Evolutionary conservation across 2,329 filamentous ascomycete genomes (phyloP), one percentile per base, ranked within the genome.

Genomic region (Tetracladium maxilliforme): DNA sequence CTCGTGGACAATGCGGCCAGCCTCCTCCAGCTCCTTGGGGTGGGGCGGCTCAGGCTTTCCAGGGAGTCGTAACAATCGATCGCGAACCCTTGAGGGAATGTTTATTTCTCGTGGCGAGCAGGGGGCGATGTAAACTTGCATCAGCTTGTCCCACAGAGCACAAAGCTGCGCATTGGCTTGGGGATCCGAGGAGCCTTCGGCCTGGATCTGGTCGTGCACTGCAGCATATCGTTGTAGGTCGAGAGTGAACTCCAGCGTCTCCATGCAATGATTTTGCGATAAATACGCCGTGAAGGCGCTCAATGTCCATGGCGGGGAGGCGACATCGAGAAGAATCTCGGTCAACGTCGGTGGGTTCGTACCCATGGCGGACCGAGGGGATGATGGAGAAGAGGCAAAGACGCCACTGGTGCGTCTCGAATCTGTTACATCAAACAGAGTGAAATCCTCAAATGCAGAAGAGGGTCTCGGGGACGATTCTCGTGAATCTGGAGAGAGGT

Each of bases 241-340:
- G 63, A 94, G 77, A 20, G 86, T 93, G 49, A 98, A 98, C 46
- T 95, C 90, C 19, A 98, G 61, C 2, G 86, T 94, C 51, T 98
- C 90, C 35, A 95, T 60, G 46, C 90, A 98, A 52, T 95, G 87
- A 43, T 95, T 95, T 44, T 92, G 86, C 2, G 87, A 94, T 4
- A 95, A 65, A 43, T 92, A 95, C 28, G 86, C 86, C 71, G 90
- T 95, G 51, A 95, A 95, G 16, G 87, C 87, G 31, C 72, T 75
- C 7, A 94, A 61, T 0, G 86, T 93, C 66, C 83, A 95, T 37
- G 90, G 90, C 20, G 83, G 74, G 7, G 81, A 73, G 18, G 90
- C 81, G 22, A 69, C 70, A 52, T 94, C 90, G 35, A 80, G 69
- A 22, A 98, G 67, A 15, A 98, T 92, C 41, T 95, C 87, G 30